These are phyloP conservation scores for Friedmanniomyces simplex DNA, from an alignment of 495 filamentous ascomycete species.

Conservation along the genomic window DNA sequence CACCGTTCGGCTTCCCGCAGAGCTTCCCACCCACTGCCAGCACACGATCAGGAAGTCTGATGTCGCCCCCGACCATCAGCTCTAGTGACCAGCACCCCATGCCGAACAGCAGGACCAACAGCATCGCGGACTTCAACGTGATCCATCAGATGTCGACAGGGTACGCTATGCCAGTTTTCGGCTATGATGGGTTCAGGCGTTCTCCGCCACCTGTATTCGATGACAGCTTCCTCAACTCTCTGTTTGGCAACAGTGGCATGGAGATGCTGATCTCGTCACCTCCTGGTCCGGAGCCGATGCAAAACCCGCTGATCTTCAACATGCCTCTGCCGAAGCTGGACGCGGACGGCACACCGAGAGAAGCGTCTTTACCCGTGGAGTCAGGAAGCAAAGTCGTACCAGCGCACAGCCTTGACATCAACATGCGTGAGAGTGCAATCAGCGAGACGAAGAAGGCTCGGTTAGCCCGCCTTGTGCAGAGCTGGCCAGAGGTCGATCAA, in stretches of 20 bases:
- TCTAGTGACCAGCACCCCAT: slow-evolving; percentile 10
- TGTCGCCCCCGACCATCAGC: slow-evolving; percentile 11
- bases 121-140: slow-evolving; percentile 16
- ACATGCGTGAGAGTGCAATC: slow-evolving; percentile 44
- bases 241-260: slow-evolving; percentile 43
- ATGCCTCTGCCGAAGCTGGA: slow-evolving; percentile 12
- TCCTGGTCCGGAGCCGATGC: slow-evolving; percentile 3
- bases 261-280: slow-evolving; percentile 24
- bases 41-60: slow-evolving; percentile 7
- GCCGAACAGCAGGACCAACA: slow-evolving; percentile 19
- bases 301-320: not conserved
- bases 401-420: slow-evolving; percentile 10
- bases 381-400: not conserved
- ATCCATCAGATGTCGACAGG: slow-evolving; percentile 22
- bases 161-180: slow-evolving; percentile 31
- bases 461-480: slow-evolving; percentile 74
- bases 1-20: slow-evolving; percentile 16
- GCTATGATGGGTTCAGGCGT: slow-evolving; percentile 61
- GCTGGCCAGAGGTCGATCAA: slow-evolving; percentile 71
- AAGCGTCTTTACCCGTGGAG: not conserved
- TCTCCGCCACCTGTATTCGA: slow-evolving; percentile 75
- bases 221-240: slow-evolving; percentile 83
- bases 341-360: slow-evolving; percentile 7
- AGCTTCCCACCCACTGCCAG: not conserved
- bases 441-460: slow-evolving; percentile 81